phyloP scores from a whole-genome alignment of 179 eudicot species.

The Corrigiola litoralis region DNA sequence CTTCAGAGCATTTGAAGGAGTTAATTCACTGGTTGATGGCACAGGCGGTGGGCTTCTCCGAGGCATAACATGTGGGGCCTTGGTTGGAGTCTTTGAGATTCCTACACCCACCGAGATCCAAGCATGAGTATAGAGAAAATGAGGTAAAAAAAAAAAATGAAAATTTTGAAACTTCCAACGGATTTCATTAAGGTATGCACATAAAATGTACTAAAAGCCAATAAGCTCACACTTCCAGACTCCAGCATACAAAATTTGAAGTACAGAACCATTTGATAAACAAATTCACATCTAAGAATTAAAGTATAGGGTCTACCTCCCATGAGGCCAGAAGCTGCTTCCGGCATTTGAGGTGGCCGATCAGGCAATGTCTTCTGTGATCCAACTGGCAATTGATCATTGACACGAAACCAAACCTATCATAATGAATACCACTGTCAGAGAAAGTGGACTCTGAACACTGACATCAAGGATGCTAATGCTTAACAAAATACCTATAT shows the following conservation, averaged over 20 bases:
- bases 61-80: conserved; percentile 47
- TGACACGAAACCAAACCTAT: conserved; percentile 99
- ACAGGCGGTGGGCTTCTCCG: conserved; percentile 87
- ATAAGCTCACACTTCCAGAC: not conserved
- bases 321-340: conserved; percentile 30
- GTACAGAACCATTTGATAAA: not conserved
- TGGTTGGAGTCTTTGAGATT: conserved; percentile 39
- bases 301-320: conserved; percentile 57
- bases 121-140: not conserved
- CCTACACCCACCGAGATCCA: conserved; percentile 32
- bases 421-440: conserved; percentile 21
- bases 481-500: conserved; percentile 27
- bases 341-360: conserved; percentile 70
- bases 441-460: not conserved
- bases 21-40: conserved; percentile 49
- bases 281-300: not conserved
- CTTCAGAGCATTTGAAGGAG: conserved; percentile 34
- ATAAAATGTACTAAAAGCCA: not conserved
- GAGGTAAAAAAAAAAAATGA: not conserved
- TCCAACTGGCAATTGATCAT: conserved; percentile 69
- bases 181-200: not conserved
- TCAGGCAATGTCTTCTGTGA: conserved; percentile 89
- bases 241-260: not conserved
- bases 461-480: not conserved
- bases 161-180: not conserved